Conservation (phyloP, 2,329 filamentous ascomycete genomes). For the Curvularia sp. region DNA sequence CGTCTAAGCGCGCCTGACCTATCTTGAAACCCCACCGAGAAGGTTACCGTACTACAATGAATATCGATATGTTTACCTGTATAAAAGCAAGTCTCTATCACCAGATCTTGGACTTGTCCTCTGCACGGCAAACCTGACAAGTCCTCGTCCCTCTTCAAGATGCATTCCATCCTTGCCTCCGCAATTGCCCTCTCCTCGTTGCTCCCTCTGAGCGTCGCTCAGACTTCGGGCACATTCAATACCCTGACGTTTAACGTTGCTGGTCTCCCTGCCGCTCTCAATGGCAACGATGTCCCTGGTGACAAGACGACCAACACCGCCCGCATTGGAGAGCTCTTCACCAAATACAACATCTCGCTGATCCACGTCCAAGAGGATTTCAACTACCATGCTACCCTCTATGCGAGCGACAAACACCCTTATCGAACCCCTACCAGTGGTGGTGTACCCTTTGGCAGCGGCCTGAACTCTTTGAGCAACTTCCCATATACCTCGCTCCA, state of each 20-base stretch:
- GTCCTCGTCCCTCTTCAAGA: slow-evolving; percentile 9
- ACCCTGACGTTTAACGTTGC: slow-evolving; percentile 67
- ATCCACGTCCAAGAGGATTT: slow-evolving; percentile 75
- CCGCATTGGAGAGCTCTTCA: slow-evolving; percentile 64
- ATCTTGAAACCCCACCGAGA: slow-evolving; percentile 4
- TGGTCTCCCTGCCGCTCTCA: slow-evolving; percentile 64
- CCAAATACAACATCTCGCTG: slow-evolving; percentile 65
- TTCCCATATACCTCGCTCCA: slow-evolving; percentile 64
- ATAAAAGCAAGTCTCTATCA: slow-evolving; percentile 13
- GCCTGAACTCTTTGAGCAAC: slow-evolving; percentile 69
- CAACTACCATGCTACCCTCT: slow-evolving; percentile 69
- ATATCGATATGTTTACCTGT: slow-evolving; percentile 5
- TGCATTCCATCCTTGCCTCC: slow-evolving; percentile 20
- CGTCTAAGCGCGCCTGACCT: slow-evolving; percentile 1
- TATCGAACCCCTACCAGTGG: slow-evolving; percentile 70
- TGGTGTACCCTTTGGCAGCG: slow-evolving; percentile 68
- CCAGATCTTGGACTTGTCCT: background rate
- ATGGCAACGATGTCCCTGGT: slow-evolving; percentile 67
- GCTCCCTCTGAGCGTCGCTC: slow-evolving; percentile 19
- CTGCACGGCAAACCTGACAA: slow-evolving; percentile 2
- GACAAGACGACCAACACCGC: slow-evolving; percentile 67
- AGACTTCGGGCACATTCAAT: slow-evolving; percentile 57
- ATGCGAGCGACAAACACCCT: slow-evolving; percentile 65
- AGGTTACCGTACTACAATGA: background rate
- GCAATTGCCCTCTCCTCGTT: slow-evolving; percentile 18